Conservation (phyloP, 139 green algal genomes). For the Eudorina sp. region DNA sequence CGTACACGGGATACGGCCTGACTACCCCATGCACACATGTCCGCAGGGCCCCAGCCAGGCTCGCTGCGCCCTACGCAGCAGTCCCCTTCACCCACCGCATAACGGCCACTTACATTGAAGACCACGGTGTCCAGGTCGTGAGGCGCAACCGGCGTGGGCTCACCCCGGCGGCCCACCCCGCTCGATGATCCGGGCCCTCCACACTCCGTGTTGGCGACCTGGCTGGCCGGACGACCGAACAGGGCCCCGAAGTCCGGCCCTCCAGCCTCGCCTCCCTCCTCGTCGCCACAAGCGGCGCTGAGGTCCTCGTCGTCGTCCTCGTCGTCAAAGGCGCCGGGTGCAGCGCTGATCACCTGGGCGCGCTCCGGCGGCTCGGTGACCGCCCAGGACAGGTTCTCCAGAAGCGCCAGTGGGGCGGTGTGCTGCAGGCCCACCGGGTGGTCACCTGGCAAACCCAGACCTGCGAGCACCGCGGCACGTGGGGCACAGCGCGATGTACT, state of each 20-base stretch:
- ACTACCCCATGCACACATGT: no score
- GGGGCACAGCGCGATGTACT: no score
- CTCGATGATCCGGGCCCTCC: no score
- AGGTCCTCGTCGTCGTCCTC: background rate
- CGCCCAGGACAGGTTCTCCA: background rate
- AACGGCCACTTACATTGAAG: constrained; percentile 7
- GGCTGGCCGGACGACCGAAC: no score
- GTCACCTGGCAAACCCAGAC: background rate
- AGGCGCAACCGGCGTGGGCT: background rate
- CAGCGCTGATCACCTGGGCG: background rate
- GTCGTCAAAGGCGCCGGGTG: background rate
- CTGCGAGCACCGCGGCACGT: background rate
- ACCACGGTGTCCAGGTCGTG: constrained; percentile 14
- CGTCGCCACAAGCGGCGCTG: background rate
- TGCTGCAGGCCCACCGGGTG: no score
- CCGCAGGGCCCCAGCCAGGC: no score
- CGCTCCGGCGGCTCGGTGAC: background rate
- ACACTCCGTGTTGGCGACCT: no score
- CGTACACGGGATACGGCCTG: no score
- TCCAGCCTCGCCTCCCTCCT: background rate
- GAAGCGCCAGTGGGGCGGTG: background rate
- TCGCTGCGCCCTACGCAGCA: background rate
- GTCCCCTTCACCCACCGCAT: no score
- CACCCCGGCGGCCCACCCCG: no score
- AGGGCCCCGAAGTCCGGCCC: no score